Conservation (phyloP, 73 alveolate species). For the Durusdinium trenchii region DNA sequence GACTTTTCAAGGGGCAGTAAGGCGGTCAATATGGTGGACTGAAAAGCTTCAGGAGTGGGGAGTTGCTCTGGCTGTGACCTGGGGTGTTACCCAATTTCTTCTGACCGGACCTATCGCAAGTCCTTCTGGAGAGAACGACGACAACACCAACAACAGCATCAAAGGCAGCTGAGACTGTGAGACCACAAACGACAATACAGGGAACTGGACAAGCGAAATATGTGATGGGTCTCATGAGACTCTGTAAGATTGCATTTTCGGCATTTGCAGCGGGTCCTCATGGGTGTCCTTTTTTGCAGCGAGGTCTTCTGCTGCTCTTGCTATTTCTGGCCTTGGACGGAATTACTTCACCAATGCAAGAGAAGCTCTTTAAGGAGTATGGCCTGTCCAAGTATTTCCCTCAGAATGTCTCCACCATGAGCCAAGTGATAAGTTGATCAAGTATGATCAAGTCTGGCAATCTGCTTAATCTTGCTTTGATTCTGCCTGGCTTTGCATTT, state of each 20-base stretch:
- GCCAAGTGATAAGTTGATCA: background rate
- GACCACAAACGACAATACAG: background rate
- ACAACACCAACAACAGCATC: conserved; percentile 55
- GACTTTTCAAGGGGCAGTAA: background rate
- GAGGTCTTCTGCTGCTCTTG: conserved; percentile 72
- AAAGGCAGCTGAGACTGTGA: conserved; percentile 34
- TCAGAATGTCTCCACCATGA: background rate
- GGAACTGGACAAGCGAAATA: background rate
- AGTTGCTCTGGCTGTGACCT: conserved; percentile 50
- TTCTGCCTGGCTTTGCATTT: background rate
- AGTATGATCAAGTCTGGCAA: background rate
- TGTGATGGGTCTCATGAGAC: too few species aligned
- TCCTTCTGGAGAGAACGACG: conserved; percentile 58
- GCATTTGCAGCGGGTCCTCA: background rate
- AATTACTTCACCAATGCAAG: conserved; percentile 76
- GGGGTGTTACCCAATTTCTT: conserved; percentile 84
- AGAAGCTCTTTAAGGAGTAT: conserved; percentile 80
- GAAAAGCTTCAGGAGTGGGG: conserved; percentile 44
- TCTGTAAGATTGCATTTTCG: too few species aligned
- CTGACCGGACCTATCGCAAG: conserved; percentile 77
- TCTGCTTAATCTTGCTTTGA: background rate
- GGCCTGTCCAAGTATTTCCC: background rate
- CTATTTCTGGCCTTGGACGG: conserved; percentile 86
- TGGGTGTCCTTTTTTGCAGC: background rate
- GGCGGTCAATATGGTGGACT: background rate